Conservation (phyloP, 208 protist species). For the Leishmania aethiopica region DNA sequence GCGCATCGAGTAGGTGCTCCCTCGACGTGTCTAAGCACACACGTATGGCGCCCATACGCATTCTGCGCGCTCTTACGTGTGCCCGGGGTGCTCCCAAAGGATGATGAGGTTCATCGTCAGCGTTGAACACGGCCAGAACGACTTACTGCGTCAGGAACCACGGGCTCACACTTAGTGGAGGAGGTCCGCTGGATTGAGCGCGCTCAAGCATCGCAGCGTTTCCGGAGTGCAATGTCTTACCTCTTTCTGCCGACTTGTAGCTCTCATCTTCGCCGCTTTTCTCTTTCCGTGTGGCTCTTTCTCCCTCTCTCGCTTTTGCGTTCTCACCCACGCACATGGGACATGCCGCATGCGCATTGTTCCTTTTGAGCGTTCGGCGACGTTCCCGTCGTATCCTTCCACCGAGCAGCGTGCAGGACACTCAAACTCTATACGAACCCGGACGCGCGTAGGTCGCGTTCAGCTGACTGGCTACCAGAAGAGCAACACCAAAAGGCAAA, state of each 20-base stretch:
- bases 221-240: too few relatives aligned
- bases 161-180: background rate
- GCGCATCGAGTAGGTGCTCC: too few relatives aligned
- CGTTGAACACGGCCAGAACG: background rate
- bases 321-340: background rate
- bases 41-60: background rate
- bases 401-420: background rate
- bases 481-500: background rate
- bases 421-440: background rate
- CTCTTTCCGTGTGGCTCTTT: background rate
- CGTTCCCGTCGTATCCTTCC: background rate
- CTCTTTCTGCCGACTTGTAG: background rate
- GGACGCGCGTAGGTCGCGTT: background rate
- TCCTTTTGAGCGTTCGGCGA: background rate
- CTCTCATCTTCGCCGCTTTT: background rate
- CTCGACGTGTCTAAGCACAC: too few relatives aligned
- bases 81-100: background rate
- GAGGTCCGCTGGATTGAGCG: background rate
- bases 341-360: background rate
- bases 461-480: background rate
- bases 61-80: background rate
- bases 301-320: conserved; percentile 3
- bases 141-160: background rate
- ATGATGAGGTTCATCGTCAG: background rate
- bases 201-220: background rate